These are phyloP conservation scores for Erigeron canadensis DNA, from an alignment of 129 eudicot species.

Conservation along the genomic window DNA sequence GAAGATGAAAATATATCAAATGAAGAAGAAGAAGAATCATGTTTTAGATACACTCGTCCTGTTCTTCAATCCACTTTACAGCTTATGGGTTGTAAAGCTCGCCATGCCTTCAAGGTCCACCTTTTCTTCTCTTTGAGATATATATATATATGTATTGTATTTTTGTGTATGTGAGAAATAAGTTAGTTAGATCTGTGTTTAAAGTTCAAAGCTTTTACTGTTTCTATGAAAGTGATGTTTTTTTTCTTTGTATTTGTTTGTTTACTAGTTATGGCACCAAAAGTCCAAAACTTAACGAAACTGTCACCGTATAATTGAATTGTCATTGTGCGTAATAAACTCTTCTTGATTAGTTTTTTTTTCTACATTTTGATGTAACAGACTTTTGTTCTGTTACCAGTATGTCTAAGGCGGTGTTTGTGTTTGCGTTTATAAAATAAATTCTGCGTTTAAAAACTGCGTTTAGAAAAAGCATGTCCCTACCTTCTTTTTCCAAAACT, in stretches of 20 bases:
- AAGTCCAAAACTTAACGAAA: no score
- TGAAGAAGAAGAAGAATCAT: constrained; percentile 34
- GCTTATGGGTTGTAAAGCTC: constrained; percentile 96
- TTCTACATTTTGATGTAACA: no score
- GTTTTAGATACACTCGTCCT: constrained; percentile 84
- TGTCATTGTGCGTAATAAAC: no score
- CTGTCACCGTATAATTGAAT: no score
- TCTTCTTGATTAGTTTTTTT: no score
- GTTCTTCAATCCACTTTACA: constrained; percentile 87
- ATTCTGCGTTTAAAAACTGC: no score
- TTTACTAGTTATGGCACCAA: no score
- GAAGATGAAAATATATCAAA: constrained; percentile 17
- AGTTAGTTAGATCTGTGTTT: constrained; percentile 12
- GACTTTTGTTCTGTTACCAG: not conserved
- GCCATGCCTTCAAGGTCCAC: constrained; percentile 86
- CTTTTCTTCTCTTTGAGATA: not conserved
- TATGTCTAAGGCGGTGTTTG: no score
- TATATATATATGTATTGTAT: constrained; percentile 1
- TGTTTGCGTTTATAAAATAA: no score
- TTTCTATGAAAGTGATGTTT: constrained; percentile 26
- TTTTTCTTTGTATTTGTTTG: not conserved
- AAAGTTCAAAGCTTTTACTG: constrained; percentile 1
- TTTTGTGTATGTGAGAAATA: not conserved
- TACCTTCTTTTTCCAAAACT: no score
- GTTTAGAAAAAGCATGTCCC: no score